These are phyloP conservation scores for Fusarium sacchari DNA, from an alignment of 2,329 filamentous ascomycete species.

Conservation along the genomic window DNA sequence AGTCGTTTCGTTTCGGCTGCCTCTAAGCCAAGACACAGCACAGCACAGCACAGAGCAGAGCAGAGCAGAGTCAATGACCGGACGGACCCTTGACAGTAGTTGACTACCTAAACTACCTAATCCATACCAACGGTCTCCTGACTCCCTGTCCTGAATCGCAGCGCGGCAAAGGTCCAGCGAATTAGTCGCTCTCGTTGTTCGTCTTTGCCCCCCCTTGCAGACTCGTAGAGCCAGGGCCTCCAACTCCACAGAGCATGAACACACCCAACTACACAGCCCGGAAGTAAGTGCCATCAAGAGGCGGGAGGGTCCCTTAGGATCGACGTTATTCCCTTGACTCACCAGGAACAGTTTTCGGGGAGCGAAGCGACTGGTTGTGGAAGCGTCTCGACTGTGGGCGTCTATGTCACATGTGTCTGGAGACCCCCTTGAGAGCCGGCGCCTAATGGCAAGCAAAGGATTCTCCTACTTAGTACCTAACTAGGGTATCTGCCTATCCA, in stretches of 20 bases:
- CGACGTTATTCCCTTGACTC: constrained; percentile 23
- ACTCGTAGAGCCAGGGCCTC: neutral
- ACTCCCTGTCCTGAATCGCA: constrained; percentile 13
- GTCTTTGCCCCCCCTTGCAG: neutral
- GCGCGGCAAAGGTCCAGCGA: constrained; percentile 30
- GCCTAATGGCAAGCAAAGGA: constrained; percentile 19
- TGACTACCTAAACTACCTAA: neutral
- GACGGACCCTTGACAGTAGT: constrained; percentile 15
- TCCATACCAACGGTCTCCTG: constrained; percentile 11
- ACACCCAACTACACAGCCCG: constrained; percentile 13
- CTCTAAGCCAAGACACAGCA: constrained; percentile 19
- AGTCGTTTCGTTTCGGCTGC: constrained; percentile 37
- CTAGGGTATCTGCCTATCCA: neutral
- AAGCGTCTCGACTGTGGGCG: constrained; percentile 39
- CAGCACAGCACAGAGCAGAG: neutral
- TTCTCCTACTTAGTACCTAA: neutral
- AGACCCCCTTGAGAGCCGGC: constrained; percentile 12
- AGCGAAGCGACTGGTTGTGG: constrained; percentile 33
- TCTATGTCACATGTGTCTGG: constrained; percentile 38
- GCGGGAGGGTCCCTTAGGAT: constrained; percentile 8
- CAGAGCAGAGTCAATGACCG: neutral
- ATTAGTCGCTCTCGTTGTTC: constrained; percentile 31
- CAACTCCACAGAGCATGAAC: constrained; percentile 28
- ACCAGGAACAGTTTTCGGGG: constrained; percentile 16
- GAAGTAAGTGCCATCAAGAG: neutral